phyloP scores from a whole-genome alignment of 495 filamentous ascomycete genomes.

The Penicillium riverlandense region DNA sequence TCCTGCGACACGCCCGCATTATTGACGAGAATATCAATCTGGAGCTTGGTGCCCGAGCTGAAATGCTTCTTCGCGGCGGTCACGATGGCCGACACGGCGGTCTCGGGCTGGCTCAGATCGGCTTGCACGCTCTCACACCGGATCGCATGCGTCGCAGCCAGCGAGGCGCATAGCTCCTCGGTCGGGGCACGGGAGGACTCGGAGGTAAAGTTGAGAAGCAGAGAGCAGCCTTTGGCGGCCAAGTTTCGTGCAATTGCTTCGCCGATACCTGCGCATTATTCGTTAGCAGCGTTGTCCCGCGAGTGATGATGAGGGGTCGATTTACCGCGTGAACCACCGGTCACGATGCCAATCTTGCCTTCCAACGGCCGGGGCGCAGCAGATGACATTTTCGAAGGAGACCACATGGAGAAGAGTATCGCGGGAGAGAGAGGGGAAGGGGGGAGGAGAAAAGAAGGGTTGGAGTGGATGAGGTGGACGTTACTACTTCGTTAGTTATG shows the following conservation, averaged over 20 bases:
- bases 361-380: conserved; percentile 33
- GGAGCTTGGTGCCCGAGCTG: conserved; percentile 44
- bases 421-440: background rate
- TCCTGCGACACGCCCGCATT: conserved; percentile 71
- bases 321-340: conserved; percentile 68
- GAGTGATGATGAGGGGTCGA: conserved; percentile 3
- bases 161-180: conserved; percentile 34
- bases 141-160: conserved; percentile 33
- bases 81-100: conserved; percentile 24
- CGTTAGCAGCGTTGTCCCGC: background rate
- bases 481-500: conserved; percentile 3
- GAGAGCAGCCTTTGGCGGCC: conserved; percentile 61
- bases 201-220: conserved; percentile 70
- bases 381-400: conserved; percentile 11
- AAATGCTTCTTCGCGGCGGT: conserved; percentile 43
- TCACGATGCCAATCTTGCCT: conserved; percentile 69
- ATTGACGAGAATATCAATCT: conserved; percentile 84
- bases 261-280: conserved; percentile 61
- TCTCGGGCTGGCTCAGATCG: conserved; percentile 42
- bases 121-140: conserved; percentile 48
- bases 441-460: background rate
- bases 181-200: conserved; percentile 37
- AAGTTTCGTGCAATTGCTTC: conserved; percentile 76
- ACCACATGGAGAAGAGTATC: conserved; percentile 3
- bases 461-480: background rate